phyloP scores from a whole-genome alignment of 257 asterid species.

The Plectranthus barbatus region DNA sequence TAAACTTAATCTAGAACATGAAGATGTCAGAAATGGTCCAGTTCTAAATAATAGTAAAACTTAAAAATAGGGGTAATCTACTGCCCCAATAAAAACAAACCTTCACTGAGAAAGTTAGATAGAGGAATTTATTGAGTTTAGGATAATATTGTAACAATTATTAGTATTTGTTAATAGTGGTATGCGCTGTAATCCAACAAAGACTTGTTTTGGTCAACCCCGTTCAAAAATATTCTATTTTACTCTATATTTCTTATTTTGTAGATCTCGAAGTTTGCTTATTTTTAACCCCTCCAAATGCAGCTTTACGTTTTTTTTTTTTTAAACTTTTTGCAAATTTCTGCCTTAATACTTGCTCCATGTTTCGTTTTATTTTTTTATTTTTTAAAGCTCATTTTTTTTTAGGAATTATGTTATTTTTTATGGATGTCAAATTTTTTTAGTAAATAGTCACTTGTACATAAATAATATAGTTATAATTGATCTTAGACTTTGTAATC shows the following conservation, averaged over 20 bases:
- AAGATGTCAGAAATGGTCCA: slow-evolving; percentile 33
- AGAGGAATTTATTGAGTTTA: slow-evolving; percentile 19
- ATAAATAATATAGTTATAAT: too few species aligned
- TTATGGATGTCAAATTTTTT: too few species aligned
- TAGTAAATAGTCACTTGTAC: too few species aligned
- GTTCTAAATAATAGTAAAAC: background rate
- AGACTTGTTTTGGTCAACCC: slow-evolving; percentile 34
- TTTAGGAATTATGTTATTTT: too few species aligned
- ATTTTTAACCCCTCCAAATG: slow-evolving; percentile 19
- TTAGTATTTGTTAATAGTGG: background rate
- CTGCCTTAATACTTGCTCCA: too few species aligned
- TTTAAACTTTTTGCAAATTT: background rate
- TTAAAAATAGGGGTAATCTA: slow-evolving; percentile 1
- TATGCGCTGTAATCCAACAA: slow-evolving; percentile 12
- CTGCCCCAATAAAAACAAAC: slow-evolving; percentile 34
- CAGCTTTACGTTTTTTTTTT: background rate
- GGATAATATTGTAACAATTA: slow-evolving; percentile 2
- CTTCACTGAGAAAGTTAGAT: slow-evolving; percentile 28
- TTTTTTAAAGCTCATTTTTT: too few species aligned
- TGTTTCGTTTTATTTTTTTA: too few species aligned
- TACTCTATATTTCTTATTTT: slow-evolving; percentile 1
- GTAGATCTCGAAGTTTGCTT: slow-evolving; percentile 24
- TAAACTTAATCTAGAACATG: slow-evolving; percentile 7
- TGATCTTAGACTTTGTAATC: too few species aligned
- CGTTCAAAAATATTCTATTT: slow-evolving; percentile 13